These are phyloP conservation scores for Lyophyllum decastes DNA, from an alignment of 768 basidiomycete species.

Conservation along the genomic window DNA sequence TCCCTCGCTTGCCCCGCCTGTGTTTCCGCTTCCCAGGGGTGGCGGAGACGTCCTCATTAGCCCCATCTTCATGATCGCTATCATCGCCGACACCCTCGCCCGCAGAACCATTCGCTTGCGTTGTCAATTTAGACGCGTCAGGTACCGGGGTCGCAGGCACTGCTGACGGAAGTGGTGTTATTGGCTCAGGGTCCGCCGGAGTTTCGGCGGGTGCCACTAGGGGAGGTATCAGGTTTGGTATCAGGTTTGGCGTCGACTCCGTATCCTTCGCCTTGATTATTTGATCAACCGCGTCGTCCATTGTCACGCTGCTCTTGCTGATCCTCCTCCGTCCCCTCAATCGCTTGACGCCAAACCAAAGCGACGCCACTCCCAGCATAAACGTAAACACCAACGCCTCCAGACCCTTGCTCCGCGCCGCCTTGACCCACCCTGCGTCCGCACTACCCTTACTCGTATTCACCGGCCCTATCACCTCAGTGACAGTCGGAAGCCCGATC, in stretches of 20 bases:
- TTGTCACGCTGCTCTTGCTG: neutral
- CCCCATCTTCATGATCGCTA: slow-evolving; percentile 51
- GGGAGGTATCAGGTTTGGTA: slow-evolving; percentile 4
- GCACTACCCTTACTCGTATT: neutral
- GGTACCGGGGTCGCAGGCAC: neutral
- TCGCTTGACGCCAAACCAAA: slow-evolving; percentile 33
- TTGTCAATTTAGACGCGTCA: neutral
- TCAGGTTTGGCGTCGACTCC: neutral
- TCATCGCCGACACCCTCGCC: slow-evolving; percentile 49
- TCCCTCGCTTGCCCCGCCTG: slow-evolving; percentile 53
- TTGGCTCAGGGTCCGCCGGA: neutral
- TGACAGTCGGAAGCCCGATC: neutral
- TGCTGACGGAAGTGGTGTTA: neutral
- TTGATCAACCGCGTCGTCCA: slow-evolving; percentile 1
- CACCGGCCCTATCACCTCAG: neutral
- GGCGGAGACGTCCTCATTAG: slow-evolving; percentile 32
- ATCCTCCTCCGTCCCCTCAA: slow-evolving; percentile 10
- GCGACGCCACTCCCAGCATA: slow-evolving; percentile 26
- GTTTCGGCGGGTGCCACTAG: neutral
- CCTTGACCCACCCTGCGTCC: slow-evolving; percentile 14
- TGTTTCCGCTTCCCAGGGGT: slow-evolving; percentile 48
- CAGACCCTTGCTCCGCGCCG: slow-evolving; percentile 17
- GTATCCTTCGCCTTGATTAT: neutral
- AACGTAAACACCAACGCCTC: slow-evolving; percentile 25
- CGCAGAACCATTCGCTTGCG: slow-evolving; percentile 6